A percentile compares a stretch with the other conserved stretches of the same genome.
These are phyloP conservation scores for Flaveria floridana DNA, from an alignment of 140 eudicot genomes.

Conservation along the genomic window DNA sequence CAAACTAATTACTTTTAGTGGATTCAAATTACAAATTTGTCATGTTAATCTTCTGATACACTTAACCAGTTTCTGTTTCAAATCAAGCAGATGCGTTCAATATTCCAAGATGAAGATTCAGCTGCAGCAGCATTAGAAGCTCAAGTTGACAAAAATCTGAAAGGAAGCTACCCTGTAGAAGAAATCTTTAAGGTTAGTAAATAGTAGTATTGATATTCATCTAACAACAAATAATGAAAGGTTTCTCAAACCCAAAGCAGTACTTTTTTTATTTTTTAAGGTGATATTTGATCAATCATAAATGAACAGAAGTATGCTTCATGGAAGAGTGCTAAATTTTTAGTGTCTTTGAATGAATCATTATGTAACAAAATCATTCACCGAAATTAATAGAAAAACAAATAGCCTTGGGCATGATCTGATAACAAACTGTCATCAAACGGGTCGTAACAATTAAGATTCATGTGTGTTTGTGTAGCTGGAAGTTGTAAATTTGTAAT, in stretches of 20 bases:
- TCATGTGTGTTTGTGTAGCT: too few relatives aligned
- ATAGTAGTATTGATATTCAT: neutral
- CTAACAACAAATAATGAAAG: neutral
- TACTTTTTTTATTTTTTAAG: neutral
- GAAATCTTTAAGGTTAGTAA: constrained; percentile 49
- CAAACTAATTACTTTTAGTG: neutral
- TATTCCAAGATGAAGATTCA: constrained; percentile 48
- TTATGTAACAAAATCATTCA: neutral
- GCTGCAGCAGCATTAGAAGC: constrained; percentile 45
- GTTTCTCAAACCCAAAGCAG: neutral
- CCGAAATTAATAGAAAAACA: neutral
- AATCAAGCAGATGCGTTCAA: constrained; percentile 39
- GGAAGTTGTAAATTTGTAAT: neutral
- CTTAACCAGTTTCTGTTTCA: constrained; percentile 6
- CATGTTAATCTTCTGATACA: neutral
- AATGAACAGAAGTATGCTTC: too few relatives aligned
- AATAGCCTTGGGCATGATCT: neutral
- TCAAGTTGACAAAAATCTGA: constrained; percentile 43
- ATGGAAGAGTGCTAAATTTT: too few relatives aligned
- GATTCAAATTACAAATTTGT: neutral
- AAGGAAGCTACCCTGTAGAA: constrained; percentile 55
- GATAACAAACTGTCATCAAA: neutral
- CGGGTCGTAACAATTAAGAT: too few relatives aligned
- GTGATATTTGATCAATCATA: too few relatives aligned
- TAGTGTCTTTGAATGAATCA: neutral